Evolutionary conservation across 139 green algal species (phyloP), one percentile per base, ranked within the genome.

Genomic region (Haematococcus sp.): DNA sequence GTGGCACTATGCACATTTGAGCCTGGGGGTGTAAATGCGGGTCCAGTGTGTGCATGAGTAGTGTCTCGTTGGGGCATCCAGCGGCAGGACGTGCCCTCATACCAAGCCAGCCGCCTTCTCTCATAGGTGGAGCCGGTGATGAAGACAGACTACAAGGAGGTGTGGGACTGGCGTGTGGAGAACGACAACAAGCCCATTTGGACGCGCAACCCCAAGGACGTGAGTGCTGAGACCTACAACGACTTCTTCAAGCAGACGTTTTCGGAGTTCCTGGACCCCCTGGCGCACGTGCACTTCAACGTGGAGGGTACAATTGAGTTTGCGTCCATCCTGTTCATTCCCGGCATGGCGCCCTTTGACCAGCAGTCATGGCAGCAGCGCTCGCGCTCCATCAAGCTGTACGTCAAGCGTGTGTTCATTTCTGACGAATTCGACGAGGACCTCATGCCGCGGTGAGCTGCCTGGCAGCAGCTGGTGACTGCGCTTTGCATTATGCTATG

Each of bases 111-210:
- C 4, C 71, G n/a, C n/a, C n/a, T n/a, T n/a, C n/a, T n/a, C n/a
- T n/a, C n/a, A n/a, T n/a, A 88, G 67, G 90, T 98, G 31, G 85
- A 93, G 71, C 86, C 88, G 22, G 91, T 97, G 19, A 95, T 90
- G 79, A 97, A 97, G 81, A 94, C 93, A 0, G 90, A 94, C 65
- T 93, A 88, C 65, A 84, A 93, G 59, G 88, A 91, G 19, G 79
- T 83, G 43, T 88, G 81, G 82, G 91, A 97, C 70, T 99, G 91
- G 91, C 72, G 73, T 33, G 77, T 95, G 35, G 83, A 94, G 85
- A 99, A 99, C 81, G 90, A 98, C 74, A 96, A 92, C 89, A 98
- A 98, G 86, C 96, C 96, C 13, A 86, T 99, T 61, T 99, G 96
- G 96, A 94, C 92, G 0, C 85, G 87, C 63, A 76, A 44, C 51